Evolutionary conservation across 192 early-diverging fungal genomes (phyloP), one percentile per base, ranked within the genome.

Genomic region (Mortierella antarctica): DNA sequence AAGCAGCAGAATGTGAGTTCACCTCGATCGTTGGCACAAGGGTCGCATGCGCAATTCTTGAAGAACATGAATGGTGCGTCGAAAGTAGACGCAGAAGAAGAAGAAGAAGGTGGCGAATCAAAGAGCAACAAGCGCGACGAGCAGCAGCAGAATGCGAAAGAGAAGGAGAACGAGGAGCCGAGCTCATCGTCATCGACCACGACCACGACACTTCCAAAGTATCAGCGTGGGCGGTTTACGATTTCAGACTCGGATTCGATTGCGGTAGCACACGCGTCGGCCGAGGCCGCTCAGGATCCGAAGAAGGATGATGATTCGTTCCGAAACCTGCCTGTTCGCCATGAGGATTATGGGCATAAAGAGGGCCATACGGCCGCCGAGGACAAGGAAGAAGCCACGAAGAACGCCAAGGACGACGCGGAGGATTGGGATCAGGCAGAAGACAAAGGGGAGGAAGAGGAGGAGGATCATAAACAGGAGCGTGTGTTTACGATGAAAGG

Each of bases 231-330:
- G 6, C 62, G 62, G 8, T 62, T 79, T 42, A 58, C 68, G 0
- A 45, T 60, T 5, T 40, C 58, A 1, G 7, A 47, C 7, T 14
- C 58, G 4, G 70, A 66, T 18, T 42, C 65, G 44, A 48, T 62
- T 2, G 44, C 50, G 5, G 49, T 44, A 0, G 18, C 67, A 0
- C 69, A 66, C 8, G 44, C 39, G 6, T 49, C 54, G 11, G 64
- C 50, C 2, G 64, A 50, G 18, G 56, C 52, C 10, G 74, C 74
- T 14, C 67, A 65, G 31, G 57, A 65, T 9, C 54, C 62, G 2
- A 69, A 9, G 11, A 78, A 70, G 67, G 74, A 78, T 51, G 74
- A 78, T 6, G 62, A 64, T 42, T 78, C 74, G 6, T 78, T 60
- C 49, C 47, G 67, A 7, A 70, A 64, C n/a, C 21, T 70, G 5